Percentiles rank a stretch among this genome's conserved stretches.
These are phyloP conservation scores for Eimeria tenella DNA, from an alignment of 169 alveolate genomes.

Conservation along the genomic window DNA sequence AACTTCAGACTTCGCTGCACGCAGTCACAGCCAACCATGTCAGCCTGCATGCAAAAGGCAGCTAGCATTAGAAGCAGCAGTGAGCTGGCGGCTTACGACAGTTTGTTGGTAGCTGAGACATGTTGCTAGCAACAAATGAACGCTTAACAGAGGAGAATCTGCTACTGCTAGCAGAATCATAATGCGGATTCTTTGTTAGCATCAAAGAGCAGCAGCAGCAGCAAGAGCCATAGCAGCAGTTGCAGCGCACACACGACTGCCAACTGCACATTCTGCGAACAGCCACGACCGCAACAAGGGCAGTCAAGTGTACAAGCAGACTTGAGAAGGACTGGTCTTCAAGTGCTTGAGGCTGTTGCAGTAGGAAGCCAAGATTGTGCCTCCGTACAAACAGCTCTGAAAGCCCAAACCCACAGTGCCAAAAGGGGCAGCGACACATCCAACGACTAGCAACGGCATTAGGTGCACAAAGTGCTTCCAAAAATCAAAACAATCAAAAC, in stretches of 20 bases:
- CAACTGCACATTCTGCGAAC: neutral
- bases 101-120: too few species aligned
- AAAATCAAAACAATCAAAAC: neutral
- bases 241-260: neutral
- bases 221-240: constrained; percentile 26
- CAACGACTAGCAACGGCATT: neutral
- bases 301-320: neutral
- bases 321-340: neutral
- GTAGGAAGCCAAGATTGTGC: neutral
- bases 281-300: too few species aligned
- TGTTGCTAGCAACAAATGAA: neutral
- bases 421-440: constrained; percentile 1
- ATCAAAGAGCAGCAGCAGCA: constrained; percentile 9
- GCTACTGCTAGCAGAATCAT: neutral
- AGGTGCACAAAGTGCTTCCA: neutral
- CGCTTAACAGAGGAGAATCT: neutral
- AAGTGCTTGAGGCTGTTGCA: neutral
- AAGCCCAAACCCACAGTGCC: neutral
- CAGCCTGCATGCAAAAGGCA: too few species aligned
- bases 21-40: neutral
- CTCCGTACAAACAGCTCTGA: constrained; percentile 34
- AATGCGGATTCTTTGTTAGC: neutral
- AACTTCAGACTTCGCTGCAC: neutral
- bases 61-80: too few species aligned
- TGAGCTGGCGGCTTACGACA: too few species aligned